Base-by-base conservation (phyloP, 768 basidiomycete species). In the Mycena filopes region DNA sequence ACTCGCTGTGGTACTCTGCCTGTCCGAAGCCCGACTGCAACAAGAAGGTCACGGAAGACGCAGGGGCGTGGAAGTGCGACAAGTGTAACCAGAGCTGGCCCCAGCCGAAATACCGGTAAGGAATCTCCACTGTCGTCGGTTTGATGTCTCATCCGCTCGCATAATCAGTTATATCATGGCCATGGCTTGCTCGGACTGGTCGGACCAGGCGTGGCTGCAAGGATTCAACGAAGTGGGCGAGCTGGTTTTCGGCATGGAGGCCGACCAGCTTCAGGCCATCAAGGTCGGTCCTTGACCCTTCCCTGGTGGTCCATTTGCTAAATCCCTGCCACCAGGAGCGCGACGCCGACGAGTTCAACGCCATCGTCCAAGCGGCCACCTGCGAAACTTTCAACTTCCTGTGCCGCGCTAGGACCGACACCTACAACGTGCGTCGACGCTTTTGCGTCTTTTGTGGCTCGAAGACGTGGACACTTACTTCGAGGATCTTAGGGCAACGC, bases 171-270 rank as follows among this genome's bases (percentile, higher is more conserved):
- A 92, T 70, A 89, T 97, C 72, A 83, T 99, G 68, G 86, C 89
- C 41, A 83, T 98, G 81, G 93, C 93, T 49, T 90, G 95, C 3
- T 87, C 94, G n/a, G 98, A 99, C 76, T 87, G 89, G 80, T 93
- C 94, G 20, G 90, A 89, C 23, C 94, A 96, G 76, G 85, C 89
- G 20, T 99, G 97, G 97, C 80, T 98, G 47, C 93, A 94, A 67
- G 95, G 93, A 4, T 99, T 99, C 83, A 97, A 99, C 74, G 97
- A 99, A 8, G 87, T 91, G 36, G 98, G 95, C 6, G 76, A 88
- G 55, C 79, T 81, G 5, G 78, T 99, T 18, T 89, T 98, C 66
- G 91, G 87, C 28, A 90, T 88, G 80, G 79, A 86, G 33, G 97
- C 94, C 13, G 87, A 95, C 70, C 90, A 96, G 16, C 75, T 99